Percentiles rank a stretch among this genome's conserved stretches.
These are phyloP conservation scores for Lophiostoma macrostomum DNA, from an alignment of 495 filamentous ascomycete genomes.

Conservation along the genomic window DNA sequence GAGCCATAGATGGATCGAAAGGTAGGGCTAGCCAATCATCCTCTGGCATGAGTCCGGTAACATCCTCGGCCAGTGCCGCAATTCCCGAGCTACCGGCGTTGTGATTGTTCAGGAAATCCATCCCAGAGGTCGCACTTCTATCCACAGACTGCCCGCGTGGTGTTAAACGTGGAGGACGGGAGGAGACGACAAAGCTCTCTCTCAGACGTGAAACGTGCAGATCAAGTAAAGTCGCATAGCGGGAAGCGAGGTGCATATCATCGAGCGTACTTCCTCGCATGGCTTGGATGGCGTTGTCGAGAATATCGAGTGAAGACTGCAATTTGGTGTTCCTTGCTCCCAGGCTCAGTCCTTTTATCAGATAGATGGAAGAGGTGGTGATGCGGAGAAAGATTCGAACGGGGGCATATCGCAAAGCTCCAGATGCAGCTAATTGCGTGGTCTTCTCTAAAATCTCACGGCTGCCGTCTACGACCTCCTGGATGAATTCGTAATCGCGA, in stretches of 20 bases:
- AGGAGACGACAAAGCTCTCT: conserved; percentile 31
- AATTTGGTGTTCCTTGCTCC: conserved; percentile 50
- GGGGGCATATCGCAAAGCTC: conserved; percentile 47
- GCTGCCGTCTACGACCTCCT: conserved; percentile 55
- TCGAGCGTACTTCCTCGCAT: conserved; percentile 51
- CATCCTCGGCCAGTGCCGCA: conserved; percentile 27
- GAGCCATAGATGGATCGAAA: conserved; percentile 55
- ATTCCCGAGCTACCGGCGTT: conserved; percentile 31
- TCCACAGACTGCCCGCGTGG: conserved; percentile 8
- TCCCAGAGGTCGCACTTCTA: conserved; percentile 16
- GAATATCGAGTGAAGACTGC: conserved; percentile 48
- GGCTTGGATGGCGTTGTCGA: conserved; percentile 49
- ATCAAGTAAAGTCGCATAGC: conserved; percentile 52
- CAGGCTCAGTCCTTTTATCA: conserved; percentile 54
- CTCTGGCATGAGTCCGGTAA: conserved; percentile 37
- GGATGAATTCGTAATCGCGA: conserved; percentile 53
- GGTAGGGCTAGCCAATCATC: conserved; percentile 54
- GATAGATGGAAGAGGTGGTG: conserved; percentile 52
- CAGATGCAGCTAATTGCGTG: conserved; percentile 35
- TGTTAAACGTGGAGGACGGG: conserved; percentile 27
- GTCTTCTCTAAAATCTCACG: conserved; percentile 51
- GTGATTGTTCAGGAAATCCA: conserved; percentile 33
- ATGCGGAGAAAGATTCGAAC: conserved; percentile 54
- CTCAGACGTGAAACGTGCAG: conserved; percentile 31
- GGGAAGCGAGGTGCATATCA: conserved; percentile 53